Percentiles rank a stretch among this genome's conserved stretches.
Conservation (phyloP, 2,329 filamentous ascomycete genomes). For the Penicillium sp. region DNA sequence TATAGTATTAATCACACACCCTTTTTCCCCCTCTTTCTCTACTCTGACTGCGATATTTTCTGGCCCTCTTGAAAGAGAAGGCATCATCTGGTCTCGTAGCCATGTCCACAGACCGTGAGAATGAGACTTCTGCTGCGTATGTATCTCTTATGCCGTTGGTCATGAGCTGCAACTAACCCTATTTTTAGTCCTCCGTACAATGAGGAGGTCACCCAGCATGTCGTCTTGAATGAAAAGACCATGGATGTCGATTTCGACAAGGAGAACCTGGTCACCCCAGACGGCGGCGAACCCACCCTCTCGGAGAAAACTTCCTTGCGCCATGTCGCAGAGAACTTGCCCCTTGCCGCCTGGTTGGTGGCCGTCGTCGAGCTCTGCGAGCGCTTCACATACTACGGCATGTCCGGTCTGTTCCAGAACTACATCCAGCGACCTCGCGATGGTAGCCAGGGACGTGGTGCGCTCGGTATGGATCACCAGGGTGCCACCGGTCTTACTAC, state of each 20-base stretch:
- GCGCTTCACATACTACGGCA: constrained; percentile 59
- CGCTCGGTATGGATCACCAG: constrained; percentile 44
- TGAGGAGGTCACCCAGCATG: constrained; percentile 13
- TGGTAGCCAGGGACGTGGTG: constrained; percentile 40
- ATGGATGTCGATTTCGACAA: constrained; percentile 27
- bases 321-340: constrained; percentile 56
- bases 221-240: constrained; percentile 26
- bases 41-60: constrained; percentile 12
- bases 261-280: constrained; percentile 36
- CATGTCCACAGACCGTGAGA: constrained; percentile 29
- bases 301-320: constrained; percentile 52
- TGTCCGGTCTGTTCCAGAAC: constrained; percentile 56
- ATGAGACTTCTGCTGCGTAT: constrained; percentile 27
- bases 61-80: constrained; percentile 6
- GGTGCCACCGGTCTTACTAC: constrained; percentile 51
- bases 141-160: neutral
- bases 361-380: constrained; percentile 57
- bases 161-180: constrained; percentile 1
- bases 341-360: constrained; percentile 56
- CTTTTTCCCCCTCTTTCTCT: neutral
- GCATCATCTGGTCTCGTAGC: constrained; percentile 5
- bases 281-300: constrained; percentile 54
- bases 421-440: constrained; percentile 49
- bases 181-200: constrained; percentile 19
- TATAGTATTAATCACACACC: constrained; percentile 25